phyloP scores from a whole-genome alignment of 2,329 filamentous ascomycete genomes.

The Scedosporium apiospermum region DNA sequence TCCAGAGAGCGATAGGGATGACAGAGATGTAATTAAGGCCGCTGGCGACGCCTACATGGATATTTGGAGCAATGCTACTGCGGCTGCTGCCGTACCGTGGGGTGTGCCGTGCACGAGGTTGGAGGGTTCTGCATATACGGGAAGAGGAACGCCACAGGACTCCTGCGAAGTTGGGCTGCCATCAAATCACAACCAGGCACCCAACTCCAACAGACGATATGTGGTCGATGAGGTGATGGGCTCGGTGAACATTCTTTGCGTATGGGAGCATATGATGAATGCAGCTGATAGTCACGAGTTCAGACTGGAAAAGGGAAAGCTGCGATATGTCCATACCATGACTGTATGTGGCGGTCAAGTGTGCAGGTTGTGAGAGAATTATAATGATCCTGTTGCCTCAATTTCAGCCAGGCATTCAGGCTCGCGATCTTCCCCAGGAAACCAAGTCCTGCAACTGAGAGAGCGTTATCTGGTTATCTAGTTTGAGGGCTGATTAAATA shows the following conservation, averaged over 20 bases:
- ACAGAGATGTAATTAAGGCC: conserved; percentile 23
- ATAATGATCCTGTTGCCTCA: no score
- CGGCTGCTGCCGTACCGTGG: conserved; percentile 26
- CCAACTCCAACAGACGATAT: conserved; percentile 14
- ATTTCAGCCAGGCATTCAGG: no score
- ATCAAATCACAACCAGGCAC: conserved; percentile 13
- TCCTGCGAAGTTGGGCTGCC: conserved; percentile 17
- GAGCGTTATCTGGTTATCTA: no score
- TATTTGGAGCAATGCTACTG: conserved; percentile 23
- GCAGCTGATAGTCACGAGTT: conserved; percentile 13
- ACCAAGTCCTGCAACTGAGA: no score
- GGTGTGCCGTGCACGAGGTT: conserved; percentile 25
- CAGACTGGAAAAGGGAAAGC: conserved; percentile 10
- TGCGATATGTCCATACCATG: conserved; percentile 11
- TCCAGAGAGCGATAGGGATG: conserved; percentile 19
- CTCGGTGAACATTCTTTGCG: conserved; percentile 12
- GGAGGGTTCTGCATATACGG: conserved; percentile 26
- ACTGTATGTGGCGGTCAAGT: conserved; percentile 7
- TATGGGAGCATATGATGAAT: conserved; percentile 6
- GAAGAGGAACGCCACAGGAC: conserved; percentile 13
- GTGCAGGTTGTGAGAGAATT: neutral
- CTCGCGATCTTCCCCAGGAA: no score
- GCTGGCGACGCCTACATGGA: conserved; percentile 27
- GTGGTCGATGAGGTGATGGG: conserved; percentile 16
- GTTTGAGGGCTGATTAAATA: no score